Conservation (phyloP, 306 rosid species). For the Calophaca sinica region DNA sequence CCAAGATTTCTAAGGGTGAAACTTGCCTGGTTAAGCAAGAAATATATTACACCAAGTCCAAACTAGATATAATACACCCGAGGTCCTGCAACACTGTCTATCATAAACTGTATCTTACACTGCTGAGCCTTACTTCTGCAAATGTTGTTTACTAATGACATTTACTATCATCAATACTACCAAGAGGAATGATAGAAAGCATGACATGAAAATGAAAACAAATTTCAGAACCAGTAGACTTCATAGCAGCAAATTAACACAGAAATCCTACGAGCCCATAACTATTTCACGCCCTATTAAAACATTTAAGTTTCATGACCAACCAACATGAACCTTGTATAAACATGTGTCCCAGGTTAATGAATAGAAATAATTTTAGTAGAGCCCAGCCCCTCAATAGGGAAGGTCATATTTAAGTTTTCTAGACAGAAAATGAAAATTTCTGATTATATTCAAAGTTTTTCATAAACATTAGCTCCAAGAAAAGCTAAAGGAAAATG, state of each 20-base stretch:
- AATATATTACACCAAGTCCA: constrained; percentile 7
- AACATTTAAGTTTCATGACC: too few relatives aligned
- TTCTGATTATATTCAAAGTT: background rate
- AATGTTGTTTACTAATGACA: constrained; percentile 27
- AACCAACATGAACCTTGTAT: background rate
- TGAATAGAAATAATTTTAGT: background rate
- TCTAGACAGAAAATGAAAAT: constrained; percentile 5
- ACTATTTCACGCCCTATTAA: background rate
- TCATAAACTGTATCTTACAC: background rate
- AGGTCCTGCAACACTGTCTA: background rate
- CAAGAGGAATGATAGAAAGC: background rate
- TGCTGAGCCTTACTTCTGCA: background rate
- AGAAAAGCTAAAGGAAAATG: constrained; percentile 16
- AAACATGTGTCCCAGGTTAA: background rate
- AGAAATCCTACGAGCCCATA: constrained; percentile 17
- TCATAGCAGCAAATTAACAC: constrained; percentile 1
- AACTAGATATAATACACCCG: constrained; percentile 14
- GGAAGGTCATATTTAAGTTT: background rate
- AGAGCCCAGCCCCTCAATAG: background rate
- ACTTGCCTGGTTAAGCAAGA: constrained; percentile 6
- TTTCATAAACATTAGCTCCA: constrained; percentile 23
- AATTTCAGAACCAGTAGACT: constrained; percentile 26
- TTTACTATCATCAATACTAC: background rate
- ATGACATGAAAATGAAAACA: constrained; percentile 22
- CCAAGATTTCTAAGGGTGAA: background rate